phyloP scores from a whole-genome alignment of 1,139 yeast genomes.

The Pichia kudriavzevii region DNA sequence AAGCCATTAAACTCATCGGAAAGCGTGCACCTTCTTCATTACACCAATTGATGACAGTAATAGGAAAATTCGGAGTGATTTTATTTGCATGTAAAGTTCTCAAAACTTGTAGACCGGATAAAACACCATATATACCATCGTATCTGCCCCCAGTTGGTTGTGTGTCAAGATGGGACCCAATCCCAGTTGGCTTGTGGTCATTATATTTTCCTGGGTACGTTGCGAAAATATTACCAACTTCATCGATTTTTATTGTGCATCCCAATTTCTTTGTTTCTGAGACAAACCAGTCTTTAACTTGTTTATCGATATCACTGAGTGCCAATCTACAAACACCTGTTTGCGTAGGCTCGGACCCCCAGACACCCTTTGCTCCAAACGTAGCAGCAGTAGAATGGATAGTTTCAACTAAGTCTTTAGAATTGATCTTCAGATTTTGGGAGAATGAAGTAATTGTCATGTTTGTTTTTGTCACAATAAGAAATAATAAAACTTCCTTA shows the following conservation, averaged over 20 bases:
- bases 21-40: conserved; percentile 77
- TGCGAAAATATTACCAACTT: conserved; percentile 62
- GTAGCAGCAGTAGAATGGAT: conserved; percentile 50
- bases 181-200: conserved; percentile 48
- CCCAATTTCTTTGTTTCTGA: conserved; percentile 46
- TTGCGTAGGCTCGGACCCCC: conserved; percentile 52
- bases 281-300: conserved; percentile 64
- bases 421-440: conserved; percentile 22
- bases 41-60: conserved; percentile 63
- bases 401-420: conserved; percentile 44
- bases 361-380: conserved; percentile 55
- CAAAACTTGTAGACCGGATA: conserved; percentile 58
- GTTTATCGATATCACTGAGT: conserved; percentile 52
- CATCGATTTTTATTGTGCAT: conserved; percentile 51
- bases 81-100: conserved; percentile 56
- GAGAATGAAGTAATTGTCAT: conserved; percentile 9
- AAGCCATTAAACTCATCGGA: conserved; percentile 58
- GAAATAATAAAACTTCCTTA: no score
- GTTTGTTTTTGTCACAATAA: neutral
- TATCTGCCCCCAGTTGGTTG: conserved; percentile 78
- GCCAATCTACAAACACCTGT: conserved; percentile 61
- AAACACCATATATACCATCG: conserved; percentile 65
- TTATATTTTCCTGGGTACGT: conserved; percentile 49
- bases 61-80: conserved; percentile 53
- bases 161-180: conserved; percentile 70